phyloP scores from a whole-genome alignment of 1,284 basidiomycete genomes.

The Ganoderma sinense region DNA sequence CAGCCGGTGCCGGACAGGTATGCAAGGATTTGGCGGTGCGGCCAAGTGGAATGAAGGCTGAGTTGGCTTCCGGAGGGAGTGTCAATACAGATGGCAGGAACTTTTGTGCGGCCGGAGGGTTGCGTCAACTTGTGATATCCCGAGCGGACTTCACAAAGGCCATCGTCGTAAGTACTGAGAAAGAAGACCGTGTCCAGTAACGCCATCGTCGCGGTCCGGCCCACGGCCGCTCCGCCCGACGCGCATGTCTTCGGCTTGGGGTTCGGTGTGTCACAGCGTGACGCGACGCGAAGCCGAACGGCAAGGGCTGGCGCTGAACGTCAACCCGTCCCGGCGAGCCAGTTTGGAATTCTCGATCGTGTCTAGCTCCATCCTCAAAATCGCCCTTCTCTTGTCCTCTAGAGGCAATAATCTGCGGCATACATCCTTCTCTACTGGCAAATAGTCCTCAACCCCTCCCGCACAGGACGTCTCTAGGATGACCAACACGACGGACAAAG shows the following conservation, averaged over 20 bases:
- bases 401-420: background rate
- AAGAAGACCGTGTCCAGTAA: no score
- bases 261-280: constrained; percentile 4
- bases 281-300: constrained; percentile 2
- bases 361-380: background rate
- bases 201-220: no score
- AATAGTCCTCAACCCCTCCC: background rate
- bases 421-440: background rate
- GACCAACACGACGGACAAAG: background rate
- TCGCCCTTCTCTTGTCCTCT: background rate
- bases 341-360: background rate
- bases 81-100: background rate
- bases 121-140: constrained; percentile 11
- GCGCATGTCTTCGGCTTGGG: background rate
- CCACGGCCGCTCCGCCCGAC: background rate
- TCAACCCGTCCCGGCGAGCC: background rate
- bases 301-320: background rate
- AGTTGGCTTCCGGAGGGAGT: background rate
- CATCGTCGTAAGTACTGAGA: background rate
- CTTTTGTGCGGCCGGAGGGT: constrained; percentile 2
- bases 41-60: background rate
- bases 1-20: background rate
- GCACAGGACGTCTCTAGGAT: background rate
- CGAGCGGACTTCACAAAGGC: background rate
- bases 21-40: background rate